Percentiles rank a stretch among this genome's conserved stretches.
Conservation (phyloP, 2,329 filamentous ascomycete species). For the Hymenotorrendiella dingleyae region DNA sequence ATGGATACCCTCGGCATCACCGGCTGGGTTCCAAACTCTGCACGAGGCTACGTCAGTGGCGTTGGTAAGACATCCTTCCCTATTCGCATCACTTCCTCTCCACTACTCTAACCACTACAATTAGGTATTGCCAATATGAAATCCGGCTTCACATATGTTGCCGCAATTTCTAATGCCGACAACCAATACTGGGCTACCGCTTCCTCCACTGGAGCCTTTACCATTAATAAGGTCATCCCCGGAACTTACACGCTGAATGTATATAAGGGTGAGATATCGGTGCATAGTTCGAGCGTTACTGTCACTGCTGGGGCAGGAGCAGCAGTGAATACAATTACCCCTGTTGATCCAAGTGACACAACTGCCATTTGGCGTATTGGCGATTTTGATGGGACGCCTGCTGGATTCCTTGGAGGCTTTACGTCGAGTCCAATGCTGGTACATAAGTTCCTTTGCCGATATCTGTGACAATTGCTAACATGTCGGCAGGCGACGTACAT, state of each 20-base stretch:
- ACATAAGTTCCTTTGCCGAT: no score
- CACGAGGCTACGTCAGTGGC: conserved; percentile 8
- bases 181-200: conserved; percentile 63
- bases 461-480: no score
- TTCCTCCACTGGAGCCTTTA: conserved; percentile 49
- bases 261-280: conserved; percentile 53
- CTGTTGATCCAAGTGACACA: conserved; percentile 30
- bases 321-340: conserved; percentile 11
- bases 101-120: no score
- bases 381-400: conserved; percentile 33
- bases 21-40: conserved; percentile 8
- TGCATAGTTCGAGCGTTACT: conserved; percentile 42
- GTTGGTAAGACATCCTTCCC: no score
- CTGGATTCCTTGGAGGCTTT: no score
- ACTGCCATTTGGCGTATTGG: conserved; percentile 33
- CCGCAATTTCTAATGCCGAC: conserved; percentile 42
- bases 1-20: conserved; percentile 13
- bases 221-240: conserved; percentile 59
- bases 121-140: conserved; percentile 13
- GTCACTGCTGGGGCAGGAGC: conserved; percentile 43
- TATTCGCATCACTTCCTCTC: no score
- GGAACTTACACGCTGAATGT: conserved; percentile 65
- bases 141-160: conserved; percentile 10
- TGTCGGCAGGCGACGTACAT: conserved; percentile 29
- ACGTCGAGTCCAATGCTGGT: no score